These are phyloP conservation scores for Penicillium sp. DNA, from an alignment of 2,329 filamentous ascomycete species.

Conservation along the genomic window DNA sequence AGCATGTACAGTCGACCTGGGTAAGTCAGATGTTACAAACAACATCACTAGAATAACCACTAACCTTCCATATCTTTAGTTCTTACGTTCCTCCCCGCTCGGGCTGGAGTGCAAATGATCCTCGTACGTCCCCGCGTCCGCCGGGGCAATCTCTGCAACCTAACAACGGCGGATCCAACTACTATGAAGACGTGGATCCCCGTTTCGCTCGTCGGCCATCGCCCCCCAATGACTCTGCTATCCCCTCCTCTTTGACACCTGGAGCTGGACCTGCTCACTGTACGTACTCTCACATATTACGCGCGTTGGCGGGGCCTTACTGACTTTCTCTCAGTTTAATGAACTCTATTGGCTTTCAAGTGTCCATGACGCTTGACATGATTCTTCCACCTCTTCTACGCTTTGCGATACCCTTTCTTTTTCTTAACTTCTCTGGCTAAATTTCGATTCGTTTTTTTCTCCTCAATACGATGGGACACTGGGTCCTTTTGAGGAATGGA, in stretches of 20 bases:
- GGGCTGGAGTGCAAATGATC: conserved; percentile 34
- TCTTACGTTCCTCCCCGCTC: conserved; percentile 50
- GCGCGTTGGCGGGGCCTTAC: conserved; percentile 62
- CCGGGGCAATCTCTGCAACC: conserved; percentile 11
- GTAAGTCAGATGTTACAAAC: conserved; percentile 54
- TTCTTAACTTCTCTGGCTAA: conserved; percentile 13
- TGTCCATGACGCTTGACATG: conserved; percentile 6
- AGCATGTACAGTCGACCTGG: conserved; percentile 73
- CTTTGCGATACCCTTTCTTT: conserved; percentile 24
- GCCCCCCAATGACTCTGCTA: conserved; percentile 25
- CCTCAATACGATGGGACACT: conserved; percentile 12
- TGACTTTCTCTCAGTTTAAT: conserved; percentile 76
- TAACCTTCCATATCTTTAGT: conserved; percentile 20
- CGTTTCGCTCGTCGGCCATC: conserved; percentile 62
- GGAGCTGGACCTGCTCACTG: conserved; percentile 39
- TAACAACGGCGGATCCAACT: conserved; percentile 44
- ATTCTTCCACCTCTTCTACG: conserved; percentile 9
- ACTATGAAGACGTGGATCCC: conserved; percentile 93
- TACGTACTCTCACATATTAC: conserved; percentile 40
- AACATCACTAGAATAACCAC: conserved; percentile 3
- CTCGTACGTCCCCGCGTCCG: conserved; percentile 18
- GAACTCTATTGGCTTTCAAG: conserved; percentile 48
- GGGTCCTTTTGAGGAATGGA: conserved; percentile 17
- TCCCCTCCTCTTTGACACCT: conserved; percentile 42
- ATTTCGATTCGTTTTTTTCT: conserved; percentile 13